Conservation (phyloP, 192 early-diverging fungal species). For the Coemansia sp. region DNA sequence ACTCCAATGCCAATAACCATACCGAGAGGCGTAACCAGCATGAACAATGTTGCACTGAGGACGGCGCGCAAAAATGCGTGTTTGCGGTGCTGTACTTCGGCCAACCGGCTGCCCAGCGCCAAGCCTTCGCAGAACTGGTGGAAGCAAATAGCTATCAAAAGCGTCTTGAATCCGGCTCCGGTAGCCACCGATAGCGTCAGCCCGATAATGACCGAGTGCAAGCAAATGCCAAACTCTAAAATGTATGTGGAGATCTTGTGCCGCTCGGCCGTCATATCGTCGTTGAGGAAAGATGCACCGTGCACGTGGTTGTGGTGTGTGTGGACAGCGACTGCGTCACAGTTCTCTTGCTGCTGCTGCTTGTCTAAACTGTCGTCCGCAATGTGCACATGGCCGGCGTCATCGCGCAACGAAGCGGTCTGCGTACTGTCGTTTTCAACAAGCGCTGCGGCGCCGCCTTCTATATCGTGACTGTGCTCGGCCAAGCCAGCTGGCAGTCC, state of each 20-base stretch:
- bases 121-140: constrained; percentile 79
- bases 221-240: constrained; percentile 72
- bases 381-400: background rate
- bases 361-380: background rate
- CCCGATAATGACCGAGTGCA: constrained; percentile 79
- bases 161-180: constrained; percentile 56
- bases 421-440: constrained; percentile 11
- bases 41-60: constrained; percentile 58
- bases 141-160: constrained; percentile 69
- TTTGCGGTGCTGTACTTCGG: constrained; percentile 49
- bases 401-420: constrained; percentile 6
- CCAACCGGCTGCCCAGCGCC: constrained; percentile 72
- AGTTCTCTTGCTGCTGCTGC: constrained; percentile 13
- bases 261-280: constrained; percentile 1
- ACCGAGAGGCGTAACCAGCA: constrained; percentile 78
- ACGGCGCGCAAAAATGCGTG: constrained; percentile 33
- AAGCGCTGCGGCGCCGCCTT: background rate
- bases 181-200: constrained; percentile 62
- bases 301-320: constrained; percentile 55
- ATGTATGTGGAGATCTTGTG: constrained; percentile 63
- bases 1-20: constrained; percentile 78
- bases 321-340: constrained; percentile 48
- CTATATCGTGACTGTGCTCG: constrained; percentile 4
- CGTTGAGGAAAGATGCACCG: constrained; percentile 33
- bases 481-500: constrained; percentile 8